Evolutionary conservation across 1,284 basidiomycete genomes (phyloP).

Genomic region (Grifola frondosa): DNA sequence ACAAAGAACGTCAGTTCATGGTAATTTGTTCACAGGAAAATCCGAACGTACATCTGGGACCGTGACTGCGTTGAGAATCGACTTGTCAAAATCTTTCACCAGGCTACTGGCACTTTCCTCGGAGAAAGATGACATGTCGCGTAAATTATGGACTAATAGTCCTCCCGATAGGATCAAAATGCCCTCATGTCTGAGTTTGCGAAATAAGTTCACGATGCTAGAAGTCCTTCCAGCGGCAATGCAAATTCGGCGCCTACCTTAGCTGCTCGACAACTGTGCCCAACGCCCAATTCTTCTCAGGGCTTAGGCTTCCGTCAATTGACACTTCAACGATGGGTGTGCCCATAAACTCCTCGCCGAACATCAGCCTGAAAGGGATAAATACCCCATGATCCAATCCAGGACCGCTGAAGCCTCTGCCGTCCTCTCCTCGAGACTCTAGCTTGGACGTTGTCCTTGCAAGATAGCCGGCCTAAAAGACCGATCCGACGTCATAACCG

Average conservation of each 20-base stretch:
- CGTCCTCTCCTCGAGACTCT: slow-evolving; percentile 66
- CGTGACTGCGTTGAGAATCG: slow-evolving; percentile 55
- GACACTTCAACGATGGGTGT: slow-evolving; percentile 72
- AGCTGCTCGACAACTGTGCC: slow-evolving; percentile 63
- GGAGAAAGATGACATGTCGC: slow-evolving; percentile 52
- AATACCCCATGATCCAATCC: slow-evolving; percentile 73
- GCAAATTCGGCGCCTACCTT: slow-evolving; percentile 38
- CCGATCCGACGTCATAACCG: neutral
- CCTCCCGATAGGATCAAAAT: slow-evolving; percentile 73
- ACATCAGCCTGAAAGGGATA: slow-evolving; percentile 76
- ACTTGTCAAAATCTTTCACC: slow-evolving; percentile 58
- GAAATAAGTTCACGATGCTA: slow-evolving; percentile 3
- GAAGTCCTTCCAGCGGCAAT: slow-evolving; percentile 4
- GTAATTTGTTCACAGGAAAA: slow-evolving; percentile 9
- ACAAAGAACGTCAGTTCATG: slow-evolving; percentile 7
- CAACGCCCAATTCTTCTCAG: slow-evolving; percentile 62
- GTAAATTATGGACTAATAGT: slow-evolving; percentile 65
- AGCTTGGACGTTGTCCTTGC: slow-evolving; percentile 49
- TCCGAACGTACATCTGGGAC: slow-evolving; percentile 46
- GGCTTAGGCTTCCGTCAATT: slow-evolving; percentile 60
- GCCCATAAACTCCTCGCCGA: slow-evolving; percentile 57
- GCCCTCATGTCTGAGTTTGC: slow-evolving; percentile 50
- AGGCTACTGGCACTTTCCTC: slow-evolving; percentile 46
- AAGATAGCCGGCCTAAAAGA: slow-evolving; percentile 49
- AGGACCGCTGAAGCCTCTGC: slow-evolving; percentile 62